Evolutionary conservation across 202 grass and related monocot species (phyloP), one percentile per base, ranked within the genome.

Genomic region (Bolboschoenoplectus hybrid): DNA sequence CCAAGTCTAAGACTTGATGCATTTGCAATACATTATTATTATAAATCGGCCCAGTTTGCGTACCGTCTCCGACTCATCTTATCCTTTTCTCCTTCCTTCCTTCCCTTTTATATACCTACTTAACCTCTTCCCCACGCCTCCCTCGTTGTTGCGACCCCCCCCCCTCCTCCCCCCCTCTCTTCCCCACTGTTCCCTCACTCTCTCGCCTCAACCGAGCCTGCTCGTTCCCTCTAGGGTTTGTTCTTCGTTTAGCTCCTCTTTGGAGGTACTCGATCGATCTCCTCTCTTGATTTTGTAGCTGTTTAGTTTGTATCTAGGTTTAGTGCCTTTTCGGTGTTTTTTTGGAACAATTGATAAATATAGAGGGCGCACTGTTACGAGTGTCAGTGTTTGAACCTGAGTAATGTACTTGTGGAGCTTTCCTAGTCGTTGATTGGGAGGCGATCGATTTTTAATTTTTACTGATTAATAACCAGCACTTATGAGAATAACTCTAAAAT

Each of bases 31-130:
- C 26, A 26, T 26, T 26, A 26, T 5, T 78, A 50, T 7, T 19
- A 19, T 81, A 67, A 61, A 39, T 85, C 69, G 44, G 84, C 70
- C 70, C 67, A 85, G 26, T 63, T 63, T 75, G 53, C 68, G 84
- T 77, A 76, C 9, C 84, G 72, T 77, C 40, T 85, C 56, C 53
- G 70, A 39, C 69, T 85, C 84, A 74, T 85, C 72, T 74, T 74
- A 77, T 85, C 67, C 84, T 73, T 50, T 75, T 17, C 16, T 49
- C 40, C 53, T 63, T n/a, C 14, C 53, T 63, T n/a, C 14, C 69
- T 72, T 57, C 20, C 32, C 53, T 85, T 61, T 63, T 77, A 74
- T 77, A 77, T 75, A 61, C 83, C 43, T 70, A 70, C 83, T 64
- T 76, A 63, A 52, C 83, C 71, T 85, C 57, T 72, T 75, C 83